Base-by-base conservation (phyloP, 2,329 filamentous ascomycete genomes). In the Hysterium pulicare region DNA sequence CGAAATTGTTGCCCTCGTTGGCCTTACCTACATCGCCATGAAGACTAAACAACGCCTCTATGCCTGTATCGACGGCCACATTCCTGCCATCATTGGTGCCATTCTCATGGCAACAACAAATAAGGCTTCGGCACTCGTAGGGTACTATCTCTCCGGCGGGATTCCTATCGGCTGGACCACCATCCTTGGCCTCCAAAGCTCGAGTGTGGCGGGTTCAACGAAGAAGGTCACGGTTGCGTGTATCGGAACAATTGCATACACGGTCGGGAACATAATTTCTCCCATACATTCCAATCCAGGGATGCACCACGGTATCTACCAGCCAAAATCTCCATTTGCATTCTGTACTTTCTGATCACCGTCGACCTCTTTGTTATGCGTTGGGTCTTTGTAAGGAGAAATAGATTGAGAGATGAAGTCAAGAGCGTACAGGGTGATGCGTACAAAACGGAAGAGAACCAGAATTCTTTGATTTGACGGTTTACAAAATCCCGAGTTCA, bases 271-370 rank as follows among this genome's bases (percentile, higher is more conserved):
- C 40, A 71, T 71, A 41, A 70, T 72, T 36, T 63, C 59, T 0
- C 69, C 68, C 68, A 71, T 41, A 71, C 67, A 0, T 72, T 72
- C 47, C 64, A 67, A 44, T 53, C 58, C 5, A 54, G 57, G 9
- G 51, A 55, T 21, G 50, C 49, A 5, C 51, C 53, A 11, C 30
- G 46, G n/a, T 58, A 58, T 26, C 31, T 71, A 2, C 68, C 69
- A 1, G 71, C 70, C 2, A 74, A 73, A 48, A 67, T 71, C 26
- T 62, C 67, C 4, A 69, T 72, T 34, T 57, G 69, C n/a, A 61
- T 64, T 7, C 51, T 60, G 4, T 66, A 61, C 37, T 57, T 59
- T 6, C 53, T 58, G 4, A 62, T 62, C 3, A 59, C 59, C 0
- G 48, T 64, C 0, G 51, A 69, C 31, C 62, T 3, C 58, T 30